Percentiles rank a stretch among this genome's conserved stretches.
Conservation (phyloP, 768 basidiomycete genomes). For the Pleurotus pulmonarius region DNA sequence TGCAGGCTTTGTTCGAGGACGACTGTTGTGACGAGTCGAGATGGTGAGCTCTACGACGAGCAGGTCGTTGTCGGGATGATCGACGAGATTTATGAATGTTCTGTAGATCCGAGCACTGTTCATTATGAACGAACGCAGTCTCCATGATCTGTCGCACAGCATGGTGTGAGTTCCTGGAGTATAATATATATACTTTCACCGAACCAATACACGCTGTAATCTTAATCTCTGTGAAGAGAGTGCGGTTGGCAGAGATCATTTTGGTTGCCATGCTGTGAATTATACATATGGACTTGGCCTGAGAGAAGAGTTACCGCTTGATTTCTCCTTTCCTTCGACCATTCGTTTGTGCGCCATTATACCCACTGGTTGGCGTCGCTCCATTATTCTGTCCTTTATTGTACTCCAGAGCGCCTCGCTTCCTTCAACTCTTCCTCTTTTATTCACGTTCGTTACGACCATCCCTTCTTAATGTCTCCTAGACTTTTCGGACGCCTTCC, state of each 20-base stretch:
- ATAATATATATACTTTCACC: no score
- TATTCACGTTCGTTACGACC: conserved; percentile 3
- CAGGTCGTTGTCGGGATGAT: conserved; percentile 30
- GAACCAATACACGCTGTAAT: no score
- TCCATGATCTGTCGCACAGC: no score
- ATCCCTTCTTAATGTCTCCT: conserved; percentile 7
- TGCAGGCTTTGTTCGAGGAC: conserved; percentile 14
- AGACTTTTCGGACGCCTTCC: conserved; percentile 7
- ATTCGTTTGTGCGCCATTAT: conserved; percentile 1
- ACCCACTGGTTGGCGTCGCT: not conserved
- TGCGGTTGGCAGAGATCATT: not conserved
- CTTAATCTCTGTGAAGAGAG: no score
- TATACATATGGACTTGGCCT: not conserved
- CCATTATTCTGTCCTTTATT: conserved; percentile 3
- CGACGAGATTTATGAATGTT: conserved; percentile 34
- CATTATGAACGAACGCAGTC: conserved; percentile 32
- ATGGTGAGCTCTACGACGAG: conserved; percentile 28
- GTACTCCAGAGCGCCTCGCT: not conserved
- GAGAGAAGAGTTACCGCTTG: not conserved
- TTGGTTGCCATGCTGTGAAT: not conserved
- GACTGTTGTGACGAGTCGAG: conserved; percentile 26
- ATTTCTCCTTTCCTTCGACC: not conserved
- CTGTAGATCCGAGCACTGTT: conserved; percentile 33
- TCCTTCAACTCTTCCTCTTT: not conserved
- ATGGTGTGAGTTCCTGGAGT: no score